Conservation (phyloP, 352 stramenopile genomes). For the Phytophthora constricta region DNA sequence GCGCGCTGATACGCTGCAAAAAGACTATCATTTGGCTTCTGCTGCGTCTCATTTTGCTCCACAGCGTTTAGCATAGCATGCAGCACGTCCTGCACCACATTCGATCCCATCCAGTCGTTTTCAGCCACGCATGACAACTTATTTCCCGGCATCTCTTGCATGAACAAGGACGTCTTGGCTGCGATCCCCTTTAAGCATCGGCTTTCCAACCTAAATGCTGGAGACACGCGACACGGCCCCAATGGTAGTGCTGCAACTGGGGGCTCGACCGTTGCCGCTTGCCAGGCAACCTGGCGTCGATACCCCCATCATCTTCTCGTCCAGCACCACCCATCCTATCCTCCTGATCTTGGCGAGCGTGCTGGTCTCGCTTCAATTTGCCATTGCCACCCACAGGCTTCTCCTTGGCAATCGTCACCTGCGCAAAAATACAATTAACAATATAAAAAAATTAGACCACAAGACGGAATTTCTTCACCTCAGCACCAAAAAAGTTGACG, state of each 20-base stretch:
- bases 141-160: slow-evolving; percentile 6
- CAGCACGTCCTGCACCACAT: slow-evolving; percentile 26
- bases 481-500: neutral
- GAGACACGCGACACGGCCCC: slow-evolving; percentile 13
- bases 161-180: neutral
- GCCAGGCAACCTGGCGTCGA: slow-evolving; percentile 44
- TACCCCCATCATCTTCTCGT: slow-evolving; percentile 30
- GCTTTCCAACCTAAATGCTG: slow-evolving; percentile 23
- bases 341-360: slow-evolving; percentile 47
- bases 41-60: slow-evolving; percentile 30
- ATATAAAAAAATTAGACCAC: slow-evolving; percentile 4
- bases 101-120: slow-evolving; percentile 10
- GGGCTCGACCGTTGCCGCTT: slow-evolving; percentile 77
- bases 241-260: slow-evolving; percentile 25
- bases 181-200: slow-evolving; percentile 17
- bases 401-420: slow-evolving; percentile 80
- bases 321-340: slow-evolving; percentile 27
- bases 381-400: slow-evolving; percentile 38
- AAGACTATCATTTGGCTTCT: slow-evolving; percentile 3
- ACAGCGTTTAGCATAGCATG: slow-evolving; percentile 35
- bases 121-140: slow-evolving; percentile 6
- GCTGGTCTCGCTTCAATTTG: slow-evolving; percentile 78
- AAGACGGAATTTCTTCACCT: neutral
- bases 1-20: slow-evolving; percentile 26
- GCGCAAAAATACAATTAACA: slow-evolving; percentile 5